Base-by-base conservation (phyloP, 306 rosid genomes). In the Medicago lupulina region DNA sequence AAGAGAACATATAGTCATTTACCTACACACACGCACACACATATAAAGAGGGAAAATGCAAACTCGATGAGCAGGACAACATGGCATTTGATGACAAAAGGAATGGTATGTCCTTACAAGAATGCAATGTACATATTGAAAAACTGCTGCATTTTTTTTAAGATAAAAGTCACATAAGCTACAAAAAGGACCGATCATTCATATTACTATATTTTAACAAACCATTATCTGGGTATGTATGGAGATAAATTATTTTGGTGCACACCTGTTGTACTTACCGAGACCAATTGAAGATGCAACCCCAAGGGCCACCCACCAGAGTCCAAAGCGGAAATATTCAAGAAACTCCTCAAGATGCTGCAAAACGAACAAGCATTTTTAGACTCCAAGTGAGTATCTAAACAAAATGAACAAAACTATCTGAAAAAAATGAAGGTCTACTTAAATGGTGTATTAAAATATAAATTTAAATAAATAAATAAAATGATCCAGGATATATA, bases 231-330 rank as follows among this genome's bases (percentile, higher is more conserved):
- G 31, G 31, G 4, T 28, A 28, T 28, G 4, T 28, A 28, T 28
- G 31, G 31, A 28, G 31, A 28, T 18, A 59, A 59, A 54, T 41
- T 9, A 40, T 83, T 38, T 53, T 51, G 18, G 59, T 36, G 49
- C 41, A 53, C 47, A 59, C 17, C 62, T 21, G 36, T 64, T 75
- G 74, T 75, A 63, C 90, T 83, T 88, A 96, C 99, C 99, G 50
- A 96, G 92, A 78, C 99, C 99, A 87, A 96, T 92, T 40, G 97
- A 96, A 39, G 99, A 96, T 79, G 98, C 98, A 74, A 96, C 91
- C 80, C 98, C 99, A 81, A 96, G 97, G 80, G 91, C 86, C 75
- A 89, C 75, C 99, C 99, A 96, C 99, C 99, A 96, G 54, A 96
- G 76, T 63, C 89, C 97, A 80, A 84, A 96, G 75, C 84, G 86